Percentiles rank a stretch among this genome's conserved stretches.
phyloP scores from a whole-genome alignment of 768 basidiomycete genomes.

The Xanthoconium stramineum region DNA sequence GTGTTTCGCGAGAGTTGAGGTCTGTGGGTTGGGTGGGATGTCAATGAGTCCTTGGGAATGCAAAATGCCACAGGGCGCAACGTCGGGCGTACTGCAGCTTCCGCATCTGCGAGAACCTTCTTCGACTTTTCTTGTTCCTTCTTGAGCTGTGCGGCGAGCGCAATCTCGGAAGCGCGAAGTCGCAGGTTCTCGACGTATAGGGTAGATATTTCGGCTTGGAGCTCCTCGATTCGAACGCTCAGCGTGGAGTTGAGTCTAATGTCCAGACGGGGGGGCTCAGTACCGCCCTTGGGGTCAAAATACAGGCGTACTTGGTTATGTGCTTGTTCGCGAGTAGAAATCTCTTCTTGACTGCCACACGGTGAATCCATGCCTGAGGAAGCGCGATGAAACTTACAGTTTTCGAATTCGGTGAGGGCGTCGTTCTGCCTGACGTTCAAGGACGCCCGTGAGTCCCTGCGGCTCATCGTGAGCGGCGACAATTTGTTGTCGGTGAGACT shows the following conservation, averaged over 20 bases:
- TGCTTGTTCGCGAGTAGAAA: constrained; percentile 88
- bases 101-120: constrained; percentile 69
- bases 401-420: constrained; percentile 80
- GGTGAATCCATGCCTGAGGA: constrained; percentile 5
- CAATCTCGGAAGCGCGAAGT: constrained; percentile 76
- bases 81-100: constrained; percentile 58
- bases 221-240: constrained; percentile 79
- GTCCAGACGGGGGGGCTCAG: constrained; percentile 6
- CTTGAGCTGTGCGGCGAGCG: constrained; percentile 71
- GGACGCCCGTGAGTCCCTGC: constrained; percentile 41
- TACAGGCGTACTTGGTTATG: constrained; percentile 70
- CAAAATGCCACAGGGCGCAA: constrained; percentile 14
- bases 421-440: constrained; percentile 69
- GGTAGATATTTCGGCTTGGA: constrained; percentile 78
- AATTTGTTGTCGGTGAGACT: constrained; percentile 17
- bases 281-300: not conserved
- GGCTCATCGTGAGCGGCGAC: constrained; percentile 29
- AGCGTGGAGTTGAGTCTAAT: constrained; percentile 79
- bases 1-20: constrained; percentile 61
- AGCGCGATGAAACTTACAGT: constrained; percentile 50
- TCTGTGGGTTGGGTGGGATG: constrained; percentile 32
- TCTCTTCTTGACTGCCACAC: constrained; percentile 82
- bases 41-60: constrained; percentile 4
- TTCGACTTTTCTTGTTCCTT: constrained; percentile 75
- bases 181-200: constrained; percentile 81